Percentiles rank a stretch among this genome's conserved stretches.
Conservation (phyloP, 2,329 filamentous ascomycete species). For the Ceratocystis smalleyi region DNA sequence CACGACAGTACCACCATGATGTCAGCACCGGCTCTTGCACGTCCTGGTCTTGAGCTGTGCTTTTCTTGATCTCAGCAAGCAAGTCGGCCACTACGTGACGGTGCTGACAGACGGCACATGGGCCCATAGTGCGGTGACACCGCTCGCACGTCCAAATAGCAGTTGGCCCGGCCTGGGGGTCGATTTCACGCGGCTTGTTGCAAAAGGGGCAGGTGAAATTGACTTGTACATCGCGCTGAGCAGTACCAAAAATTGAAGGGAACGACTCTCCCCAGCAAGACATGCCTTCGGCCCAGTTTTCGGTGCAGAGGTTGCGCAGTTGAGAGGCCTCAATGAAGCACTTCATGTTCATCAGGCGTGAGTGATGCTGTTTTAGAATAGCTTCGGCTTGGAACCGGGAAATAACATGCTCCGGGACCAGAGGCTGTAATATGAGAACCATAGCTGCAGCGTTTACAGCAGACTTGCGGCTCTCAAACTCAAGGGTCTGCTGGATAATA, state of each 20-base stretch:
- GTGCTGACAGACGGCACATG: conserved; percentile 45
- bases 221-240: conserved; percentile 39
- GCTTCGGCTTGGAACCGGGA: conserved; percentile 40
- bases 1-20: conserved; percentile 49
- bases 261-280: conserved; percentile 41
- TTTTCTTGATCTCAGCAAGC: conserved; percentile 21
- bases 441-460: conserved; percentile 46
- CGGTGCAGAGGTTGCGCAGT: conserved; percentile 44
- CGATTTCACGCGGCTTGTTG: conserved; percentile 39
- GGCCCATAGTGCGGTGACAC: conserved; percentile 36
- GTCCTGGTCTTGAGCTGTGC: conserved; percentile 2
- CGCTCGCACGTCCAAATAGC: conserved; percentile 44
- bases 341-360: conserved; percentile 42
- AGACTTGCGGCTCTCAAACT: conserved; percentile 41
- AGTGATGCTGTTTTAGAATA: conserved; percentile 44
- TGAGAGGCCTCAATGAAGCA: conserved; percentile 46
- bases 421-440: conserved; percentile 41
- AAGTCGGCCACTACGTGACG: conserved; percentile 31
- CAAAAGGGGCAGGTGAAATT: conserved; percentile 41
- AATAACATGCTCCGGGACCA: conserved; percentile 39
- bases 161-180: conserved; percentile 26
- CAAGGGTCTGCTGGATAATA: conserved; percentile 37
- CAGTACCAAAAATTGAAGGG: conserved; percentile 35
- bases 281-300: conserved; percentile 39
- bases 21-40: conserved; percentile 23